These are phyloP conservation scores for Blastocystis sp. DNA, from an alignment of 352 stramenopile species.

Conservation along the genomic window DNA sequence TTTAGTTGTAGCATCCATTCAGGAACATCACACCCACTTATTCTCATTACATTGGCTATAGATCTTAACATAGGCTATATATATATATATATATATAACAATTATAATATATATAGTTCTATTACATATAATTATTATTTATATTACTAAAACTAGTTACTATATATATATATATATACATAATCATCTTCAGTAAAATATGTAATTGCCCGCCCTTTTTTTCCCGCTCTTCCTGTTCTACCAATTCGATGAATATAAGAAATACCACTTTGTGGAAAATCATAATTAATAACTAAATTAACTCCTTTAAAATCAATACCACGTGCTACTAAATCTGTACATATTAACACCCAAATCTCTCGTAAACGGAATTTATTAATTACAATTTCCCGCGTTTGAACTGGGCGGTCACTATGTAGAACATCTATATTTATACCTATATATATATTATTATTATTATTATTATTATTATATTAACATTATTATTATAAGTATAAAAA, in stretches of 20 bases:
- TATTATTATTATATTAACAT: no score
- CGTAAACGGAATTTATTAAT: slow-evolving; percentile 83
- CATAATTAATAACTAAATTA: slow-evolving; percentile 98
- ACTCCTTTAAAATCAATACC: slow-evolving; percentile 97
- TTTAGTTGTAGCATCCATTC: slow-evolving; percentile 92
- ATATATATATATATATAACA: background rate
- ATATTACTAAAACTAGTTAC: no score
- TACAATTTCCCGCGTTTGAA: slow-evolving; percentile 67
- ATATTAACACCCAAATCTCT: slow-evolving; percentile 90
- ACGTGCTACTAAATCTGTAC: slow-evolving; percentile 89
- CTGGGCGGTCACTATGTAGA: slow-evolving; percentile 79
- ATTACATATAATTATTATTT: no score
- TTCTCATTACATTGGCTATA: slow-evolving; percentile 92
- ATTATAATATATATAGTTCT: no score
- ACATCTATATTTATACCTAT: slow-evolving; percentile 63
- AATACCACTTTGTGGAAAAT: slow-evolving; percentile 77
- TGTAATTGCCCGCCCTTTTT: slow-evolving; percentile 75
- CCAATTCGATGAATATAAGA: slow-evolving; percentile 93
- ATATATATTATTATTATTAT: slow-evolving; percentile 32
- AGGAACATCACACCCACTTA: slow-evolving; percentile 83
- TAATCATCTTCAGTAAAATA: slow-evolving; percentile 79
- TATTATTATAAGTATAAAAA: no score
- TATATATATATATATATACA: slow-evolving; percentile 1
- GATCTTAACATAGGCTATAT: slow-evolving; percentile 63
- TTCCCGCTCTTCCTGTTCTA: slow-evolving; percentile 69